phyloP scores from a whole-genome alignment of 441 rosid genomes.

The Macaranga tanarius region DNA sequence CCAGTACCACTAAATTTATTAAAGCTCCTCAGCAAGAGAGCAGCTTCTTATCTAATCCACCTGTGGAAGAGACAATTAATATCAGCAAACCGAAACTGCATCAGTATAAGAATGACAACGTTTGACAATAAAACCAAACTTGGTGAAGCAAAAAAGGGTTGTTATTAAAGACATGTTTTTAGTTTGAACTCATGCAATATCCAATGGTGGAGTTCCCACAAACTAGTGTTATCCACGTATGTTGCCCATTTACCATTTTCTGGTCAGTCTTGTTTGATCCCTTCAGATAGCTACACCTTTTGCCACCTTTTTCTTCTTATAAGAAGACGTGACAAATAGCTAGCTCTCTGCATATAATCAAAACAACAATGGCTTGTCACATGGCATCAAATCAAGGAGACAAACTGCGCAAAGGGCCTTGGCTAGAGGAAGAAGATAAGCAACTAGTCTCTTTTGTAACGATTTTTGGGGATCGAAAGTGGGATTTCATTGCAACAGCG shows the following conservation, averaged over 20 bases:
- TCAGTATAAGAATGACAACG: neutral
- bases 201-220: constrained; percentile 44
- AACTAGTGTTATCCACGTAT: constrained; percentile 43
- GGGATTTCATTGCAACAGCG: constrained; percentile 66
- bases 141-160: constrained; percentile 25
- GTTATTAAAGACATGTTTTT: constrained; percentile 10
- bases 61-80: neutral
- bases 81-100: constrained; percentile 8
- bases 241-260: constrained; percentile 35
- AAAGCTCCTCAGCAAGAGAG: no score
- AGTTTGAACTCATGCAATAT: constrained; percentile 13
- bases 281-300: neutral
- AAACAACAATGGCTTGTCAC: constrained; percentile 22
- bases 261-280: constrained; percentile 27
- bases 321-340: constrained; percentile 10
- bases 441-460: constrained; percentile 41
- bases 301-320: constrained; percentile 19
- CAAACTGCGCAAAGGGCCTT: constrained; percentile 54
- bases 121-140: constrained; percentile 20
- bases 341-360: neutral
- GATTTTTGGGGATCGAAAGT: constrained; percentile 55
- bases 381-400: constrained; percentile 32
- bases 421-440: constrained; percentile 70
- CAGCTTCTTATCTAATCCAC: neutral
- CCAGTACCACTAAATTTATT: no score